Conservation (phyloP, 108 stramenopile species). For the Skeletonema tropicum region DNA sequence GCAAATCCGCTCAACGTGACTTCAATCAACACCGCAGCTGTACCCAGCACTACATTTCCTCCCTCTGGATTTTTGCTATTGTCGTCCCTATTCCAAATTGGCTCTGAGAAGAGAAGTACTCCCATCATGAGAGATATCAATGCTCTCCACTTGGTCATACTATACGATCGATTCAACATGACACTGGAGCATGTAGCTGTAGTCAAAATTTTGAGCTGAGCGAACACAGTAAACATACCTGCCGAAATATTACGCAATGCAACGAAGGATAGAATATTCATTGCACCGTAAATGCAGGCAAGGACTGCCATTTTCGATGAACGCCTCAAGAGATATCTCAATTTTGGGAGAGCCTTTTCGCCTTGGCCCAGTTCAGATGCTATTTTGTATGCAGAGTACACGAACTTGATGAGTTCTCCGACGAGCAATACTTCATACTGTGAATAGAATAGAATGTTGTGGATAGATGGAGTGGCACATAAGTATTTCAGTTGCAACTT, state of each 20-base stretch:
- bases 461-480: neutral
- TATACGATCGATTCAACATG: conserved; percentile 75
- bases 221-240: conserved; percentile 90
- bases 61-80: conserved; percentile 49
- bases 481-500: too few relatives aligned
- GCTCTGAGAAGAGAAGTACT: conserved; percentile 85
- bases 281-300: conserved; percentile 87
- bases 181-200: conserved; percentile 90
- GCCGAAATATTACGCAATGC: conserved; percentile 89
- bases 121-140: conserved; percentile 88
- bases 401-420: conserved; percentile 81
- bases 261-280: conserved; percentile 93
- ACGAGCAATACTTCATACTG: conserved; percentile 81
- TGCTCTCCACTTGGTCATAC: conserved; percentile 90
- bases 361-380: conserved; percentile 45
- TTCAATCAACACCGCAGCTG: conserved; percentile 87
- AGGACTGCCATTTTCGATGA: conserved; percentile 88
- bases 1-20: conserved; percentile 92
- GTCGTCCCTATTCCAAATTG: conserved; percentile 65
- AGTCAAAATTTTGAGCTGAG: conserved; percentile 93
- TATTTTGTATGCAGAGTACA: conserved; percentile 66
- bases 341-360: conserved; percentile 25
- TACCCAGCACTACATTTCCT: conserved; percentile 71
- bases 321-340: conserved; percentile 63
- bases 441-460: neutral